Evolutionary conservation across 805 yeast genomes (phyloP).

Genomic region (Saturnispora galanensis): DNA sequence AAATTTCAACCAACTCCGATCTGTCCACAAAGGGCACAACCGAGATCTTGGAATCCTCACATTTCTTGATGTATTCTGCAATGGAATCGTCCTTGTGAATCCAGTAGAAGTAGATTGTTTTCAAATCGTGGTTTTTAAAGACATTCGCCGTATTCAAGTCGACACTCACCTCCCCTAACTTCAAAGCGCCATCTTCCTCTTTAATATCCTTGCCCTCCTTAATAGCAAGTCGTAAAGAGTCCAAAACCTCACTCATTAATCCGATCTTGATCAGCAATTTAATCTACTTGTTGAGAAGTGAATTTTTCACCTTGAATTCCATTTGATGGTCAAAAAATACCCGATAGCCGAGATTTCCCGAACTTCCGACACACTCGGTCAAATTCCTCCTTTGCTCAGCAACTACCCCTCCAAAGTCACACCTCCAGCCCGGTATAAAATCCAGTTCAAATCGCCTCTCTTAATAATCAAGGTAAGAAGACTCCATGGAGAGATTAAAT

Average conservation of each 20-base stretch:
- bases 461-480: no score
- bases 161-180: conserved; percentile 16
- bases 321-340: not conserved
- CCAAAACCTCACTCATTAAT: conserved; percentile 1
- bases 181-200: conserved; percentile 35
- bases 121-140: conserved; percentile 32
- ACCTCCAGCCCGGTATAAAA: not conserved
- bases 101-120: conserved; percentile 72
- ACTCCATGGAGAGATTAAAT: conserved; percentile 12
- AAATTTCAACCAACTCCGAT: conserved; percentile 75
- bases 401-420: not conserved
- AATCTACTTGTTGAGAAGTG: no score
- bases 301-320: not conserved
- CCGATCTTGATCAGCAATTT: no score
- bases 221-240: conserved; percentile 1
- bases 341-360: not conserved
- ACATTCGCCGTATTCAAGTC: conserved; percentile 33
- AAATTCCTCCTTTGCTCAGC: not conserved
- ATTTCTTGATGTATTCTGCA: conserved; percentile 70
- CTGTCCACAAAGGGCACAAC: conserved; percentile 78
- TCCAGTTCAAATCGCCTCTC: not conserved
- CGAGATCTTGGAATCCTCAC: conserved; percentile 52
- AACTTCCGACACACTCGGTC: not conserved
- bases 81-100: conserved; percentile 59
- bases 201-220: conserved; percentile 8